Evolutionary conservation across 2,329 filamentous ascomycete species (phyloP), one percentile per base, ranked within the genome.

Genomic region (Nannizzia gypsea): DNA sequence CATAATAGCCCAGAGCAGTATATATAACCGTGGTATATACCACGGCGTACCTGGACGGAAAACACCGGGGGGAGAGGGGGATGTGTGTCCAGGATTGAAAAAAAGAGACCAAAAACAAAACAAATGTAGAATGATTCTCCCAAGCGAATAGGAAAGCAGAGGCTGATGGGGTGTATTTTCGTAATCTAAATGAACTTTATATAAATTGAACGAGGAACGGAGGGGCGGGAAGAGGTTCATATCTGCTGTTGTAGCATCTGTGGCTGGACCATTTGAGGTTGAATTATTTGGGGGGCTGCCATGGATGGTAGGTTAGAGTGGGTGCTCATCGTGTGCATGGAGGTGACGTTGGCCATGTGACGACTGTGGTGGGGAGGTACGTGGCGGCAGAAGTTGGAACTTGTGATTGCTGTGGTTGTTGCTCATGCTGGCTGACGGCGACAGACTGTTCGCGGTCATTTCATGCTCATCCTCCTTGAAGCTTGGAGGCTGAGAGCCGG

Each of bases 381-480:
- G 60, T 62, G 6, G 56, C 11, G n/a, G 56, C 56, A 36, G 57
- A 38, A 6, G 50, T 55, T 11, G 56, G 58, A 15, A 57, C 46
- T 31, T 44, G 64, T 2, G 64, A 34, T 20, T 56, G 50, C 20
- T 59, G 26, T 44, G 48, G 44, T 44, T 42, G 36, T 31, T 36
- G 44, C 50, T 54, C 38, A 34, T 46, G 31, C 6, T 50, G 55
- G n/a, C 22, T 22, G 6, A 40, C 24, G 38, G 40, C 17, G 52
- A 55, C 11, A 20, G 48, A 54, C 86, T 88, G 55, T 81, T 42
- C 38, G 66, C 93, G 89, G 65, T 95, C 90, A 62, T 92, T 89
- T 93, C 88, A 66, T 92, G 84, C 52, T 95, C 90, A 67, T 95
- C 90, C 60, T 92, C 90, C 42, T 87, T 72, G 15, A 67, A 66